Evolutionary conservation across 768 basidiomycete species (phyloP), one percentile per base, ranked within the genome.

Genomic region (Lactarius sanguifluus): DNA sequence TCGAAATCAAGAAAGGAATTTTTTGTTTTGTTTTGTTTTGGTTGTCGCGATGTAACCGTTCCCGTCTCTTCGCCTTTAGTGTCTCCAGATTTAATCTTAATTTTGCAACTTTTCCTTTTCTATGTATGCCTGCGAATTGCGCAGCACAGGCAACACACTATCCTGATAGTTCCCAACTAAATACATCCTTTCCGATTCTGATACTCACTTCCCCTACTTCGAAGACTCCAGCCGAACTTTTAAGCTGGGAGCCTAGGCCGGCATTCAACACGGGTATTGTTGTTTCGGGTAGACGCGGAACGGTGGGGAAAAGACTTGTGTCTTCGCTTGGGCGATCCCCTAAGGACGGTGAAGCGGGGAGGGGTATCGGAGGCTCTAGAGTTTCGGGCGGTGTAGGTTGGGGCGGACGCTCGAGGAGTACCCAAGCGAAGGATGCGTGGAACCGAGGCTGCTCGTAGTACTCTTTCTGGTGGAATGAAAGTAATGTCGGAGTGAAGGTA

Each of bases 351-450:
- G 25, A 5, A 30, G 28, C 18, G 3, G 47, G 23, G 15, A 13
- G 30, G 3, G 47, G 38, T 0, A 9, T 32, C 2, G 40, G 20
- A 25, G 43, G 23, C 5, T 60, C 36, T 28, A 32, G 10, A 15
- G 16, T 6, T 43, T 56, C n/a, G 7, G 50, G 8, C 5, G 3
- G 45, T 23, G 47, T 41, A 54, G 28, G 30, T 3, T 47, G 64
- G 5, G 63, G 12, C 3, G 59, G 61, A 23, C 68, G 67, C 40
- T 84, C 80, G 59, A 93, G 83, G 54, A 94, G 80, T 16, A 88
- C 86, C 95, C 96, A 97, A 12, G 87, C 93, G 62, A 97, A 86
- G 2, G 94, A 96, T 15, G 90, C 83, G 73, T 98, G 96, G 72
- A 95, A 97, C 55, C 88, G 85, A 23, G 96, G 94, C 36, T 85